A percentile compares a stretch with the other conserved stretches of the same genome.
phyloP scores from a whole-genome alignment of 148 eudicot genomes.

The Gaultheria prostrata region DNA sequence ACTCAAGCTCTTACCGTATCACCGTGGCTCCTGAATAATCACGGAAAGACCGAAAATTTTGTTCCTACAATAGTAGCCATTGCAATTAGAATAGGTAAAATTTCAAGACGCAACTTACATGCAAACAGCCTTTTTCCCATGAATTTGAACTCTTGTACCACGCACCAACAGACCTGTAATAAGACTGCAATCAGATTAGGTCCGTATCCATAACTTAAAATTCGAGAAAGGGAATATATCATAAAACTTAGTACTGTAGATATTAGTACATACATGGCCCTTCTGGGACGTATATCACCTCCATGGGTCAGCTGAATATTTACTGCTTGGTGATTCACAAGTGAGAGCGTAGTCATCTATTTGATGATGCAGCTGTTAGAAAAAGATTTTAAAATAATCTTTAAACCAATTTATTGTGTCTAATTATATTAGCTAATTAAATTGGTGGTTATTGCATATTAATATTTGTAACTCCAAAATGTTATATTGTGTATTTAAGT shows the following conservation, averaged over 20 bases:
- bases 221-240: not conserved
- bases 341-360: slow-evolving; percentile 32
- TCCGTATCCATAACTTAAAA: not conserved
- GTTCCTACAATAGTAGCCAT: not conserved
- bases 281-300: not conserved
- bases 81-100: not conserved
- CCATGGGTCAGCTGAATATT: not conserved
- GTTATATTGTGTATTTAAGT: too few relatives aligned
- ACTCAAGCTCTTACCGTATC: not conserved
- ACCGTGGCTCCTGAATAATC: not conserved
- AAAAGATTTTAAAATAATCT: too few relatives aligned
- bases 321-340: not conserved
- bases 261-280: not conserved
- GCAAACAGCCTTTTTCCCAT: not conserved
- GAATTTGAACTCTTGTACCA: not conserved
- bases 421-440: too few relatives aligned
- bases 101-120: not conserved
- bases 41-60: not conserved
- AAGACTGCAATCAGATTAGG: not conserved
- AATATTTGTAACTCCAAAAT: too few relatives aligned
- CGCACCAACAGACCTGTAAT: not conserved
- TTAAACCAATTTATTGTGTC: too few relatives aligned
- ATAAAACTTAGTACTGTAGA: not conserved
- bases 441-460: too few relatives aligned
- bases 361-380: slow-evolving; percentile 60